Base-by-base conservation (phyloP, 768 basidiomycete genomes). In the Auricularia cornea region DNA sequence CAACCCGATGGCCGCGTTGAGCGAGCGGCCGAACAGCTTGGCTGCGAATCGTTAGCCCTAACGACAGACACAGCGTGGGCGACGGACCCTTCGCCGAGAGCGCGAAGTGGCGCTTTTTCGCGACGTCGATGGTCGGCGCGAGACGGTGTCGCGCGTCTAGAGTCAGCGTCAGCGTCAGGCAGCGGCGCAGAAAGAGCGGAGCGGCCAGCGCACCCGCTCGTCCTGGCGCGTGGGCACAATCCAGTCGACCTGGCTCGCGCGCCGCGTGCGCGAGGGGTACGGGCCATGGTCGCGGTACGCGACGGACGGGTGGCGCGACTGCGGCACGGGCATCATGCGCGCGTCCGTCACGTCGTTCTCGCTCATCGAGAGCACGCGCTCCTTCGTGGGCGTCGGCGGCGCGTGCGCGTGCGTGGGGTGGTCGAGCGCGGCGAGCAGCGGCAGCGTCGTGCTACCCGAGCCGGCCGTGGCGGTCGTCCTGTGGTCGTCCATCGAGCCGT, bases 1-100 rank as follows among this genome's bases (percentile, higher is more conserved):
- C 40, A 86, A 60, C 14, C 78, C 80, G 64, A 88, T 89, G 0
- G 87, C 85, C 14, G 76, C 61, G 62, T 80, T 80, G 38, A 80
- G 72, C 14, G 63, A 57, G 35, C 57, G 64, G 23, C 64, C 56
- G 5, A 64, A 68, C 59, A 52, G 8, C 8, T 1, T 51, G 10
- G 70, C 72, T 72, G 26, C 12, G 14, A 31, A 10, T 4, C 54
- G 26, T 14, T 14, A 57, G 26, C 54, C n/a, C 16, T 11, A 57
- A 26, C 54, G 28, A 11, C 26, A 48, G 11, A 48, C 11, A 18
- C 6, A 23, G 44, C 11, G 23, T 23, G 20, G 44, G 44, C 11
- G 11, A 26, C 54, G 26, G 26, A 31, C 54, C 54, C 29, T 57
- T 57, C 30, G 54, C 54, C 30, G 26, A 11, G 6, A 28, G 14